Percentiles rank a stretch among this genome's conserved stretches.
These are phyloP conservation scores for Sinapis alba DNA, from an alignment of 441 rosid species.

Conservation along the genomic window DNA sequence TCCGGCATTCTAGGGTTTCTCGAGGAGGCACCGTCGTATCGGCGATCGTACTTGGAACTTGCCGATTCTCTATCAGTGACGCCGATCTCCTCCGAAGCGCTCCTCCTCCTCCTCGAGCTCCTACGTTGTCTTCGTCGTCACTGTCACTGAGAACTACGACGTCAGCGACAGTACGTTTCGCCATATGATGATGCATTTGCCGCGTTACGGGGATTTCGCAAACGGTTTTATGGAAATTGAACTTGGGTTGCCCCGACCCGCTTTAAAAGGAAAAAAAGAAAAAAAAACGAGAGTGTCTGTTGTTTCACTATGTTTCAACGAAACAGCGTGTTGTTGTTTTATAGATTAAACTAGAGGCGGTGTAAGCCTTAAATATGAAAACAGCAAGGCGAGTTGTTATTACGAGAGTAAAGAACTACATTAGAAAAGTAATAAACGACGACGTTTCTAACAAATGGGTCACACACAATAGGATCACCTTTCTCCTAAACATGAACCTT, in stretches of 20 bases:
- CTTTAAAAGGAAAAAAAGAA: background rate
- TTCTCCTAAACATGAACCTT: constrained; percentile 27
- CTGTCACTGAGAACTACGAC: constrained; percentile 52
- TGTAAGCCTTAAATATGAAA: background rate
- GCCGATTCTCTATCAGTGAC: constrained; percentile 23
- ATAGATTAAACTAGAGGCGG: background rate
- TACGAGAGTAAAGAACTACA: background rate
- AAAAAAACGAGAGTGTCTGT: background rate
- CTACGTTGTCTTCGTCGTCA: constrained; percentile 43
- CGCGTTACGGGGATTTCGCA: background rate
- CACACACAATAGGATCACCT: constrained; percentile 17
- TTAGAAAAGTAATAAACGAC: background rate
- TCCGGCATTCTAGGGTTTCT: constrained; percentile 52
- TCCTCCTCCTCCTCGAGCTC: constrained; percentile 17
- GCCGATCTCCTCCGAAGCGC: constrained; percentile 9
- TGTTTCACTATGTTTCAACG: background rate
- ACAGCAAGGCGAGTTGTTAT: background rate
- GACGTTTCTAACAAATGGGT: background rate
- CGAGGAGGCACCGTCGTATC: constrained; percentile 28
- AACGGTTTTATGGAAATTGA: background rate
- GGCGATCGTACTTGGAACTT: constrained; percentile 14
- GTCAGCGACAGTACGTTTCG: constrained; percentile 21
- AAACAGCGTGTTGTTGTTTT: background rate
- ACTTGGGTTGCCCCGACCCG: background rate
- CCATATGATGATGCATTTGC: constrained; percentile 45